Evolutionary conservation across 257 asterid genomes (phyloP), one percentile per base, ranked within the genome.

Genomic region (Nicotiana noctiflora): DNA sequence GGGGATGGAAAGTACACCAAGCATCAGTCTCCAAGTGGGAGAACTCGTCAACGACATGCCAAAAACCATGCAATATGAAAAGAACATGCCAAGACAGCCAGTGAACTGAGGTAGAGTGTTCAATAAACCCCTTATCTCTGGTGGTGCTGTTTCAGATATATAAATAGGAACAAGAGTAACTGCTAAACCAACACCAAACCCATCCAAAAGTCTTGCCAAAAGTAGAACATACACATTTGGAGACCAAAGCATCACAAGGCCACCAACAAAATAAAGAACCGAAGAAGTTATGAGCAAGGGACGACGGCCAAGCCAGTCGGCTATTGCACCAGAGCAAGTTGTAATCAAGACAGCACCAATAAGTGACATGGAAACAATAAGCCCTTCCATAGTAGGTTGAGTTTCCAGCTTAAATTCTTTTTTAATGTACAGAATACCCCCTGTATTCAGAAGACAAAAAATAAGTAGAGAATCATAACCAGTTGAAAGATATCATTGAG

Each of bases 61-160:
- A 76, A 92, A 89, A 31, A 87, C 91, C 88, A 92, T 86, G 83
- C 90, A 77, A 59, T 90, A 90, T 1, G 92, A 87, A 11, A 82
- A 12, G 64, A 92, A 92, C 87, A 89, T 84, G 27, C 95, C 97
- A 11, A 81, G 25, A 15, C 91, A 84, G 79, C 87, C 89, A 17
- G 86, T 79, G 74, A 92, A 89, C 88, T 92, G 97, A 18, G 95
- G 97, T 74, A 89, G 67, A n/a, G 97, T 90, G 81, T 88, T 90
- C 46, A 92, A 53, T 13, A 85, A 79, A 32, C 97, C 97, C 83
- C 94, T 85, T n/a, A 88, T 86, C 27, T 92, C 95, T 0, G 97
- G 88, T 1, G 97, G 95, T 6, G 95, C 85, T 9, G 88, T 92
- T 86, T 92, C 95, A 8, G 95, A 89, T 63, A 90, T 90, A 60